Base-by-base conservation (phyloP, 768 basidiomycete species). In the Trametes punicea region DNA sequence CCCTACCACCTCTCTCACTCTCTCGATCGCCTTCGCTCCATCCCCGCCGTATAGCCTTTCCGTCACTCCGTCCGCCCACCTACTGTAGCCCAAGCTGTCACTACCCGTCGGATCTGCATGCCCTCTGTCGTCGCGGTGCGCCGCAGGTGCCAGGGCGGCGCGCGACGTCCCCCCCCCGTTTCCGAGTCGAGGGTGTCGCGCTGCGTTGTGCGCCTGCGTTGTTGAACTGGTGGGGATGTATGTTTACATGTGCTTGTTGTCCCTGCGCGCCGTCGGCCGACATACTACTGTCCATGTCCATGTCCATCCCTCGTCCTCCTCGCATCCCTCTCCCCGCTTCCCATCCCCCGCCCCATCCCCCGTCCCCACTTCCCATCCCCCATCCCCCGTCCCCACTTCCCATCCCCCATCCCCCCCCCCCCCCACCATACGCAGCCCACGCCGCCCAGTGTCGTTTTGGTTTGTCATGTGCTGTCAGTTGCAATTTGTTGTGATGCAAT, bases 401-500 rank as follows among this genome's bases (percentile, higher is more conserved):
- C 15, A 10, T 26, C 25, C 29, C 39, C n/a, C 47, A 49, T 39
- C 27, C 38, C 15, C 34, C 18, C 46, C 18, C 9, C 8, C 46
- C 42, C 41, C 15, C 5, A 6, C 41, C 21, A 16, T 39, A 26
- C 20, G 6, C 26, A n/a, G n/a, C n/a, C n/a, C n/a, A 27, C 49
- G 34, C 46, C 41, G 30, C 55, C 42, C 47, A 46, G 55, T 64
- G 63, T 62, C 57, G 58, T 64, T 60, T 60, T 60, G 56, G 58
- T 59, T 57, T 59, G 57, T 56, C 63, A 46, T 51, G 58, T 60
- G 63, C 61, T 64, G 63, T 64, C 60, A 52, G 61, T 47, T 60
- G 63, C 63, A 60, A 62, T 51, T 59, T 62, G 60, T 60, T 62
- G 60, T 64, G 63, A 57, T 64, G 63, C 63, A 64, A 60, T 64